A percentile compares a stretch with the other conserved stretches of the same genome.
Evolutionary conservation across 345 rosid species (phyloP).

Genomic region (Melaleuca quinquenervia): DNA sequence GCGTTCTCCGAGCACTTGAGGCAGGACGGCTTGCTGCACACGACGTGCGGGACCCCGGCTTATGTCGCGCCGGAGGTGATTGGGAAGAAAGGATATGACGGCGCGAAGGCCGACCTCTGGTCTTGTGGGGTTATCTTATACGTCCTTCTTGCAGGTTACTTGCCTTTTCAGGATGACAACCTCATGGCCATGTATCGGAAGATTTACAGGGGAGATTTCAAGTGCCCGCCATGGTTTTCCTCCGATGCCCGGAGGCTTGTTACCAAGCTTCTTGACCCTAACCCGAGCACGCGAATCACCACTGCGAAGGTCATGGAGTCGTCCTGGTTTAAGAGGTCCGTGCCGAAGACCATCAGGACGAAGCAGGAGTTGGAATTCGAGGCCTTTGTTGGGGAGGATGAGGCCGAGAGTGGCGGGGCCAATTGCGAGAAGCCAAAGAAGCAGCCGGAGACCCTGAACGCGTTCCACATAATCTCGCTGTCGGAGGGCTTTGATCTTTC

Average conservation of each 20-base stretch:
- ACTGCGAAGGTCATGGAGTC: slow-evolving; percentile 58
- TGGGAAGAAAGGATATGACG: slow-evolving; percentile 75
- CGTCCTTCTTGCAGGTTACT: slow-evolving; percentile 78
- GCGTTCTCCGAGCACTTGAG: slow-evolving; percentile 69
- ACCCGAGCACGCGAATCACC: slow-evolving; percentile 47
- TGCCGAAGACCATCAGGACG: slow-evolving; percentile 12
- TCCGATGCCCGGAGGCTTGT: slow-evolving; percentile 64
- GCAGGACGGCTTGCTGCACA: slow-evolving; percentile 71
- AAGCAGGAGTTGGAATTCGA: slow-evolving; percentile 24
- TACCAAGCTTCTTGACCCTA: slow-evolving; percentile 83
- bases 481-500: slow-evolving; percentile 87
- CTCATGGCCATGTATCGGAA: slow-evolving; percentile 73
- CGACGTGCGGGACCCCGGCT: slow-evolving; percentile 90
- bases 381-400: neutral
- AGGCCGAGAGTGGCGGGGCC: neutral
- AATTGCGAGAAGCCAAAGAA: slow-evolving; percentile 17
- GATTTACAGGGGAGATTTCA: slow-evolving; percentile 83
- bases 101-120: slow-evolving; percentile 89
- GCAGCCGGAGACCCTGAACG: slow-evolving; percentile 59
- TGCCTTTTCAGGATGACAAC: slow-evolving; percentile 83
- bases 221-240: slow-evolving; percentile 83
- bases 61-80: slow-evolving; percentile 93
- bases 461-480: slow-evolving; percentile 78
- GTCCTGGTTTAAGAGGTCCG: slow-evolving; percentile 56
- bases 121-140: slow-evolving; percentile 89